Evolutionary conservation across 2,329 filamentous ascomycete species (phyloP).

Genomic region (Colletotrichum graminicola): DNA sequence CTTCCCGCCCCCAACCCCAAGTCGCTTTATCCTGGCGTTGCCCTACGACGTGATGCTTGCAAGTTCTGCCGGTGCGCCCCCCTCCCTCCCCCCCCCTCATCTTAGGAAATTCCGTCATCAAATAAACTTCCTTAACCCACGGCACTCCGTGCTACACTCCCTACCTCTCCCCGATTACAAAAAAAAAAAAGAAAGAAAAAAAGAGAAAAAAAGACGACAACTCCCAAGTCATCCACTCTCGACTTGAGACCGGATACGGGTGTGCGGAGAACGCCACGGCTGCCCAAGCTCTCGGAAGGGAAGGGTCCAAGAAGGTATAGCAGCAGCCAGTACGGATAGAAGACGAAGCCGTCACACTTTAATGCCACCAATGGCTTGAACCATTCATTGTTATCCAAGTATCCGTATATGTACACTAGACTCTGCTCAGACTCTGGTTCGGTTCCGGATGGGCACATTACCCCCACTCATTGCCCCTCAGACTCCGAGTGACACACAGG

Average conservation of each 20-base stretch:
- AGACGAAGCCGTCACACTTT: conserved; percentile 1
- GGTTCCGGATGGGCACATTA: neutral
- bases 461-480: neutral
- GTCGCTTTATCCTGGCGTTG: conserved; percentile 5
- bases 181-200: neutral
- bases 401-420: neutral
- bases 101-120: conserved; percentile 33
- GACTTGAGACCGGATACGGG: neutral
- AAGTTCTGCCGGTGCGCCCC: neutral
- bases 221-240: conserved; percentile 9
- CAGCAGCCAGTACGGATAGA: conserved; percentile 24
- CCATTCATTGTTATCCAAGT: neutral
- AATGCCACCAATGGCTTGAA: neutral
- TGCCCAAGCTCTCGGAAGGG: conserved; percentile 32
- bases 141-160: conserved; percentile 1
- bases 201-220: neutral
- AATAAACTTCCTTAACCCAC: conserved; percentile 25
- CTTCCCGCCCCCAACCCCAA: conserved; percentile 15
- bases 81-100: no score
- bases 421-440: conserved; percentile 1
- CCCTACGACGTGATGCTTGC: conserved; percentile 14
- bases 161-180: neutral
- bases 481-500: neutral
- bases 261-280: conserved; percentile 17
- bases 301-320: conserved; percentile 28